phyloP scores from a whole-genome alignment of 768 basidiomycete genomes.

The Lyophyllum shimeji region DNA sequence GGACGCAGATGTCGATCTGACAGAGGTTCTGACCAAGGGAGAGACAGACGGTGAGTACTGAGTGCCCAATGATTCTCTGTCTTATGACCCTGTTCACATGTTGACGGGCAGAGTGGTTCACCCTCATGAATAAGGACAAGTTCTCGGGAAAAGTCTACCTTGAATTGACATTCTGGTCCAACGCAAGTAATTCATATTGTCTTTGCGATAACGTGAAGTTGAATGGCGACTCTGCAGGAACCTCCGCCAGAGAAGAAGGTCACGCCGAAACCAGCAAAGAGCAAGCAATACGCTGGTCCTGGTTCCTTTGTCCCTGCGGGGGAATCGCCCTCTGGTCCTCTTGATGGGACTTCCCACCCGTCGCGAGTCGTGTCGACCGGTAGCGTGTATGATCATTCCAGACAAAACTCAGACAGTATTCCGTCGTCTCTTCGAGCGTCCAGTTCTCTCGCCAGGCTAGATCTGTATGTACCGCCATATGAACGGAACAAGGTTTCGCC shows the following conservation, averaged over 20 bases:
- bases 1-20: slow-evolving; percentile 84
- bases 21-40: slow-evolving; percentile 89
- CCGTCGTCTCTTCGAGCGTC: slow-evolving; percentile 65
- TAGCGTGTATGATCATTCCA: slow-evolving; percentile 35
- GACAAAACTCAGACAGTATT: slow-evolving; percentile 47
- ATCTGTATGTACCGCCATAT: slow-evolving; percentile 76
- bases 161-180: slow-evolving; percentile 96
- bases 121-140: slow-evolving; percentile 84
- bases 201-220: neutral
- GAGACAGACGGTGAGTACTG: slow-evolving; percentile 90
- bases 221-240: slow-evolving; percentile 46
- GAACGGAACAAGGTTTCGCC: slow-evolving; percentile 48
- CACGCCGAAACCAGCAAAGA: slow-evolving; percentile 46
- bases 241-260: slow-evolving; percentile 73
- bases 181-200: slow-evolving; percentile 48
- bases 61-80: slow-evolving; percentile 23
- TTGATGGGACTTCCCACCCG: slow-evolving; percentile 24
- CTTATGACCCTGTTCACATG: neutral
- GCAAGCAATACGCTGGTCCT: slow-evolving; percentile 73
- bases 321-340: slow-evolving; percentile 25
- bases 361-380: slow-evolving; percentile 33
- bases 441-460: slow-evolving; percentile 57
- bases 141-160: slow-evolving; percentile 96
- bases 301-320: slow-evolving; percentile 69
- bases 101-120: slow-evolving; percentile 81